Base-by-base conservation (phyloP, 1,139 yeast species). In the Lipomyces yarrowii region DNA sequence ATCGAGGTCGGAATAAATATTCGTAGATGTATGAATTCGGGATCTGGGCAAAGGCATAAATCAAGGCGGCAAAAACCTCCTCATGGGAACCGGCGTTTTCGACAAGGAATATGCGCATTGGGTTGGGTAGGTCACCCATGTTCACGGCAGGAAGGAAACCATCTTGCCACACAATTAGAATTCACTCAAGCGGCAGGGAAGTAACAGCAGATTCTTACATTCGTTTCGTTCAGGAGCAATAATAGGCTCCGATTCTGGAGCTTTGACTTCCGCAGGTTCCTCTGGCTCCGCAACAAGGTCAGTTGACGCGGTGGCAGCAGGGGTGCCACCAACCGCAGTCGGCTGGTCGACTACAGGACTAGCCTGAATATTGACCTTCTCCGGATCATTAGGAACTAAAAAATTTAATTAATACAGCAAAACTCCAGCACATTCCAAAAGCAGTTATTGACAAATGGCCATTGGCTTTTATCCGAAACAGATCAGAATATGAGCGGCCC, bases 31-130 rank as follows among this genome's bases (percentile, higher is more conserved):
- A 65, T 23, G 69, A 64, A 59, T 66, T 65, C 33, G 69, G 69
- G 18, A 66, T 57, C 53, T 64, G 65, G 21, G 69, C 69, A 48
- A 66, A 66, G 3, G 69, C 69, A 52, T 66, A 62, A 32, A 66
- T 66, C 59, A 66, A 35, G 11, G 69, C 65, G 18, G 65, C 69
- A 18, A 65, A 65, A n/a, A 66, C 69, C 37, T 66, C 69, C 48
- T 66, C 69, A 42, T 66, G 69, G 11, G 69, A 61, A 4, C 69
- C 69, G 26, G 64, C 69, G 39, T 65, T 62, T 55, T 66, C 69
- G 10, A 65, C 55, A 33, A 66, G 42, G 56, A 63, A 56, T 32
- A 66, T 61, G 7, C 69, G 63, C 32, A 66, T 61, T 37, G 69
- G 69, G 35, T 55, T 56, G n/a, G 69, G 69, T 15, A 65, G 53